Base-by-base conservation (phyloP, 1,284 basidiomycete species). In the Malassezia vespertilionis region DNA sequence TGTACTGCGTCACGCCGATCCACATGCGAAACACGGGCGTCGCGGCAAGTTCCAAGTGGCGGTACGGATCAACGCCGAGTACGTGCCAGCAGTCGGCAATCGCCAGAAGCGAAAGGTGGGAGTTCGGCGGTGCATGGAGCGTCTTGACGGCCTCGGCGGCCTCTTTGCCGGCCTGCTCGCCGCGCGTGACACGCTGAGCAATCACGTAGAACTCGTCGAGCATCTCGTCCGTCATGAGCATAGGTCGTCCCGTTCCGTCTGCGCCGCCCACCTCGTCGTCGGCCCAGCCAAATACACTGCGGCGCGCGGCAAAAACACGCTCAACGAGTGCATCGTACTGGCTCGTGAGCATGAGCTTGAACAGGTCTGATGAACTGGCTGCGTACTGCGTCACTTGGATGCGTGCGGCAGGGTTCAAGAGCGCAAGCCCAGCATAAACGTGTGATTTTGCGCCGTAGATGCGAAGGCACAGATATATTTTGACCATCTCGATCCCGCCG, bases 391-490 rank as follows among this genome's bases (percentile, higher is more conserved):
- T 78, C 56, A 97, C 95, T 72, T 95, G 90, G 2, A 78, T 73
- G 42, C 80, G 79, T 0, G 93, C 91, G n/a, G 79, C 81, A 1
- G 93, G 91, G 72, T 97, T 97, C 55, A 96, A 79, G 63, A 97
- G 85, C 0, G 93, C 91, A 11, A 97, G 80, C 3, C 91, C 93
- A 21, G 93, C 93, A 70, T 97, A 97, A 61, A 97, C 91, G 74
- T 97, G 93, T 90, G 90, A 97, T 63, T 89, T 84, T 69, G 90
- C 91, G 34, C 86, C 80, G 73, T 96, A 96, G 66, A 97, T 96
- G 1, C 93, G 86, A 20, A 70, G 51, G 38, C 63, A 83, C 67
- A 97, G 84, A 76, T 97, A 97, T 62, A 95, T 90, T 74, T 97
- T 97, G 63, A 90, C 88, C 7, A 88, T 91, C 73, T 97, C 91